phyloP scores from a whole-genome alignment of 2,329 filamentous ascomycete species.

The Sclerotinia nivalis region DNA sequence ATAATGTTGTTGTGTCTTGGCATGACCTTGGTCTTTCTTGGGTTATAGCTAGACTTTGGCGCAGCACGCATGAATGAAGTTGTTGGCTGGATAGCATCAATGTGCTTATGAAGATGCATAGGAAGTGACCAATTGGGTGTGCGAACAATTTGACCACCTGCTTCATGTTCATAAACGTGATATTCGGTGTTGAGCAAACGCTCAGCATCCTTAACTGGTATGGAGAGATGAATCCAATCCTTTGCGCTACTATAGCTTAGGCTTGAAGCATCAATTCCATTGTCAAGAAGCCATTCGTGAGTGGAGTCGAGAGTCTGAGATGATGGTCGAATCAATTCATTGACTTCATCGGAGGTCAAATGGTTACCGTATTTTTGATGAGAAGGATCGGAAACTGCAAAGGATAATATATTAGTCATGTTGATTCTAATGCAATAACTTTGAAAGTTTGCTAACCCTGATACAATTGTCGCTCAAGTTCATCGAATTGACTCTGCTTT shows the following conservation, averaged over 20 bases:
- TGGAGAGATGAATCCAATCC: conserved; percentile 57
- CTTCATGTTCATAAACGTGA: conserved; percentile 53
- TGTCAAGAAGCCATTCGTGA: conserved; percentile 56
- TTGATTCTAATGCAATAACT: neutral
- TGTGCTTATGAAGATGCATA: conserved; percentile 55
- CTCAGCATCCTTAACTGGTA: conserved; percentile 55
- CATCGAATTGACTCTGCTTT: conserved; percentile 57
- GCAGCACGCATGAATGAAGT: conserved; percentile 55
- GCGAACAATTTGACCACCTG: conserved; percentile 54
- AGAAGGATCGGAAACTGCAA: conserved; percentile 52
- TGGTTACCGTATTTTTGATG: conserved; percentile 57
- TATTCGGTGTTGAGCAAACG: conserved; percentile 55
- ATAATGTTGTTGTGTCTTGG: conserved; percentile 22
- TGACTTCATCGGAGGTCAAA: conserved; percentile 52
- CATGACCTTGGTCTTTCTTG: neutral
- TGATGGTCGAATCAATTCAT: conserved; percentile 54
- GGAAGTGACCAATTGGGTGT: conserved; percentile 60
- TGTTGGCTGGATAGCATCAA: conserved; percentile 61
- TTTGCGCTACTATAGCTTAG: conserved; percentile 53
- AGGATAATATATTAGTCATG: neutral
- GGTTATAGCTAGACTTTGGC: conserved; percentile 17
- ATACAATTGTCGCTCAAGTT: conserved; percentile 56
- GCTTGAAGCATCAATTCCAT: conserved; percentile 49
- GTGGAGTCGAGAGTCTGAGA: conserved; percentile 54
- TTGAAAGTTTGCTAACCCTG: conserved; percentile 44